Conservation (phyloP, 163 green algal species). For the Volvox carteri region DNA sequence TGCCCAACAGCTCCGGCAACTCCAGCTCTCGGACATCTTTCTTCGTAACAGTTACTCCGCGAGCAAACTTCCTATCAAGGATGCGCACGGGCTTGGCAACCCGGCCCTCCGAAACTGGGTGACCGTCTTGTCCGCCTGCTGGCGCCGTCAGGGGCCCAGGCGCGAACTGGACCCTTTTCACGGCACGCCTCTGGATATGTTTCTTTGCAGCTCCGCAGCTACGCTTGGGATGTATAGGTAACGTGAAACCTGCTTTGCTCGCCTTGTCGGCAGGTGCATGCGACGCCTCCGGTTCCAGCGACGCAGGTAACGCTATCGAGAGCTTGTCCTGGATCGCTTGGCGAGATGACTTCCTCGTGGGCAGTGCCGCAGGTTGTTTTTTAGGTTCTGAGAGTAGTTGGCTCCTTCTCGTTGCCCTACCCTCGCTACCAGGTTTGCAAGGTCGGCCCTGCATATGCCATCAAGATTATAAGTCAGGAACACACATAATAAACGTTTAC, state of each 20-base stretch:
- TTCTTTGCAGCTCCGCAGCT: neutral
- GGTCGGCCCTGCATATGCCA: constrained; percentile 10
- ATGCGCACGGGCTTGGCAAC: constrained; percentile 8
- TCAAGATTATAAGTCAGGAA: neutral
- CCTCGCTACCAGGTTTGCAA: neutral
- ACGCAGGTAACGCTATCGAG: neutral
- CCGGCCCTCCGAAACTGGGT: constrained; percentile 19
- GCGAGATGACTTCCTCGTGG: neutral
- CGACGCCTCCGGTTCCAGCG: neutral
- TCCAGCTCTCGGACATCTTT: constrained; percentile 46
- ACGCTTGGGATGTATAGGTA: neutral
- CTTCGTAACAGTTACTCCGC: constrained; percentile 17
- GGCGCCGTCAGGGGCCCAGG: constrained; percentile 12
- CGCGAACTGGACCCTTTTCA: constrained; percentile 16
- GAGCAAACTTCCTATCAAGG: neutral
- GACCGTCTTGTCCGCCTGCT: constrained; percentile 7
- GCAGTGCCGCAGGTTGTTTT: neutral
- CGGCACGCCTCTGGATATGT: neutral
- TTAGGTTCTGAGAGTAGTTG: neutral
- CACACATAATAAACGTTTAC: too few species aligned
- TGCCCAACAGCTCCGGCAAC: constrained; percentile 14
- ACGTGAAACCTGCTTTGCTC: neutral
- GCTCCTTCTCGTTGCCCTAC: neutral
- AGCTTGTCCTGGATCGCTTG: neutral
- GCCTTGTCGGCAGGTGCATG: neutral